Percentiles rank a stretch among this genome's conserved stretches.
phyloP scores from a whole-genome alignment of 2,329 filamentous ascomycete genomes.

The Thelonectria rubi region DNA sequence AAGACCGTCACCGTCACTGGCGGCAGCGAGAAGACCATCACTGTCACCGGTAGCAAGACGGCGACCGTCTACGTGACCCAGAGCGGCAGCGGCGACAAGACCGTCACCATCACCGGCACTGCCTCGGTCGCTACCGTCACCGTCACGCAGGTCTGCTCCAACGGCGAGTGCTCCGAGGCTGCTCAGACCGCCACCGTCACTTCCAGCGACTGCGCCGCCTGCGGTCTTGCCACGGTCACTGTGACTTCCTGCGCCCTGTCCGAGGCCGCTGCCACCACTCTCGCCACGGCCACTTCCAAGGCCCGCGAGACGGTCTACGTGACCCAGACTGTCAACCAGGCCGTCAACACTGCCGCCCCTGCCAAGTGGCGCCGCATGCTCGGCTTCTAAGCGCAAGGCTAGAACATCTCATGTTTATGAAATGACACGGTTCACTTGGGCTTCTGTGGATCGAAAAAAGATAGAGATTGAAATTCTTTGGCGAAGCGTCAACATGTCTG shows the following conservation, averaged over 20 bases:
- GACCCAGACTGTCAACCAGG: constrained; percentile 33
- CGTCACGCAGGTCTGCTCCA: constrained; percentile 9
- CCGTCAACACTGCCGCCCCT: constrained; percentile 1
- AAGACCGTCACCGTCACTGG: constrained; percentile 12
- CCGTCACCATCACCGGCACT: constrained; percentile 13
- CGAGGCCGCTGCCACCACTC: constrained; percentile 33
- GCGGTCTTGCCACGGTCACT: constrained; percentile 22
- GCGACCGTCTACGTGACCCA: constrained; percentile 29
- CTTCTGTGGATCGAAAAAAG: constrained; percentile 13
- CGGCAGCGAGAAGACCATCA: background rate
- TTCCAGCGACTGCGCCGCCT: background rate
- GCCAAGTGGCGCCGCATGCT: constrained; percentile 21
- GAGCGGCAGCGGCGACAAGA: constrained; percentile 4
- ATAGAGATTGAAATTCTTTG: constrained; percentile 15
- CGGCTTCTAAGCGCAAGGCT: constrained; percentile 13
- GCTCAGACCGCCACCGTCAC: background rate
- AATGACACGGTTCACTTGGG: constrained; percentile 11
- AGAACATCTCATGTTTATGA: constrained; percentile 1
- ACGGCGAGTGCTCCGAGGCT: constrained; percentile 2
- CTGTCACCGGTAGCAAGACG: background rate
- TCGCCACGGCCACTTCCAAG: constrained; percentile 34
- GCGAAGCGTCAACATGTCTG: constrained; percentile 8
- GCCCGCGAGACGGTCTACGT: constrained; percentile 39
- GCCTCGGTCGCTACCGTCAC: constrained; percentile 16
- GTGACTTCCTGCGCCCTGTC: constrained; percentile 31